These are phyloP conservation scores for Lentinus polychrous DNA, from an alignment of 1,284 basidiomycete species.

Conservation along the genomic window DNA sequence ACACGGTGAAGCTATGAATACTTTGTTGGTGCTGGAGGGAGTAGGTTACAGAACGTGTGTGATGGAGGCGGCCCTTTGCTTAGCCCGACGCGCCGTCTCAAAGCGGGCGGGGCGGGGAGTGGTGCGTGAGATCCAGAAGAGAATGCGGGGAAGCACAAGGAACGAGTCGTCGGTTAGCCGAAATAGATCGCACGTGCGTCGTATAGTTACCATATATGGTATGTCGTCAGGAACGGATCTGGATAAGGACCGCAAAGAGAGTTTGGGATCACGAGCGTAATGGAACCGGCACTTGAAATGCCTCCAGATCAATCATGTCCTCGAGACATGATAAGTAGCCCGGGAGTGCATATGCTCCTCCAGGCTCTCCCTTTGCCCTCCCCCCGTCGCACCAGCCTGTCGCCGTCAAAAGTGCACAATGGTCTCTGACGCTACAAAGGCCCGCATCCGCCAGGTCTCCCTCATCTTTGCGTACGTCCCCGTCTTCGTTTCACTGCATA, in stretches of 20 bases:
- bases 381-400: background rate
- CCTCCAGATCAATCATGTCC: slow-evolving; percentile 5
- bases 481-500: slow-evolving; percentile 1
- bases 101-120: no score
- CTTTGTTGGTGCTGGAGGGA: no score
- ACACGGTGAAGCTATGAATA: no score
- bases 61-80: no score
- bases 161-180: no score
- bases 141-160: no score
- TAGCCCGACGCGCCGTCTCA: no score
- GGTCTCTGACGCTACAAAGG: slow-evolving; percentile 11
- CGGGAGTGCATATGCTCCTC: slow-evolving; percentile 9
- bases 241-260: background rate
- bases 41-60: no score
- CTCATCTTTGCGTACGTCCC: slow-evolving; percentile 70
- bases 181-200: no score
- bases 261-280: background rate
- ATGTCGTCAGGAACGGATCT: slow-evolving; percentile 2
- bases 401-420: slow-evolving; percentile 6
- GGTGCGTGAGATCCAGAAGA: no score
- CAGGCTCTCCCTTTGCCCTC: background rate
- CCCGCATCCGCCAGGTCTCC: slow-evolving; percentile 46
- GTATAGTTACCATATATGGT: background rate
- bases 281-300: background rate
- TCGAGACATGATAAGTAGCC: no score